phyloP scores from a whole-genome alignment of 1,284 basidiomycete species.

The Malassezia vespertilionis region DNA sequence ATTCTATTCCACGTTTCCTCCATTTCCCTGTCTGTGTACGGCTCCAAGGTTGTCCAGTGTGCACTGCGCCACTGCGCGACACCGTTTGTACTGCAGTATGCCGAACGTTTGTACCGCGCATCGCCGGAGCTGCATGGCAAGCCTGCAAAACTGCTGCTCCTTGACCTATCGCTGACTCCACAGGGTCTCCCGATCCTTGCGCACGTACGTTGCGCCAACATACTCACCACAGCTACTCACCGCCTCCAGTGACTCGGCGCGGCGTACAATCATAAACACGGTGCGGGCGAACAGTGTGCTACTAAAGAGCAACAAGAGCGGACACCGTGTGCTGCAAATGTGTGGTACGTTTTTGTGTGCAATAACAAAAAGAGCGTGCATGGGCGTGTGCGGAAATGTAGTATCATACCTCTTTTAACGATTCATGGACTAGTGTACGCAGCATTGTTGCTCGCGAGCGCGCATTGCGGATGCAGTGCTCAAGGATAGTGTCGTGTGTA shows the following conservation, averaged over 20 bases:
- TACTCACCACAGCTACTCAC: constrained; percentile 31
- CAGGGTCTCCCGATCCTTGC: constrained; percentile 44
- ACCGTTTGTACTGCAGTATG: constrained; percentile 24
- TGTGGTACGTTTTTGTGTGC: constrained; percentile 20
- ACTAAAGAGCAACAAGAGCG: constrained; percentile 43
- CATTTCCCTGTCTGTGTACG: constrained; percentile 39
- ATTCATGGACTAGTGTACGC: neutral
- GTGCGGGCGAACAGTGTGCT: constrained; percentile 40
- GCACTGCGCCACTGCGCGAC: constrained; percentile 31
- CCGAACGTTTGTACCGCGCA: constrained; percentile 27
- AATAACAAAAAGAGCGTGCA: constrained; percentile 28
- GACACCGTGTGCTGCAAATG: constrained; percentile 40
- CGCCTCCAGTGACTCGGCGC: constrained; percentile 23
- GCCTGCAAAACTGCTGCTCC: constrained; percentile 13
- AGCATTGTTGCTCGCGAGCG: constrained; percentile 6
- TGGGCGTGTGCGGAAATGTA: constrained; percentile 32
- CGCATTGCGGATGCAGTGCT: constrained; percentile 8
- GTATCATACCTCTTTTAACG: neutral
- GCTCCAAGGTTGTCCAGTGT: constrained; percentile 42
- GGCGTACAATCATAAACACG: constrained; percentile 33
- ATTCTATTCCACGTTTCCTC: constrained; percentile 23
- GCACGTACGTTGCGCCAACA: constrained; percentile 15
- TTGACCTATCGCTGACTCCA: constrained; percentile 36
- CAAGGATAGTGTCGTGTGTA: neutral
- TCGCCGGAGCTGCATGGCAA: constrained; percentile 2